Conservation (phyloP, 2,329 filamentous ascomycete genomes). For the Diaporthe ampelina region DNA sequence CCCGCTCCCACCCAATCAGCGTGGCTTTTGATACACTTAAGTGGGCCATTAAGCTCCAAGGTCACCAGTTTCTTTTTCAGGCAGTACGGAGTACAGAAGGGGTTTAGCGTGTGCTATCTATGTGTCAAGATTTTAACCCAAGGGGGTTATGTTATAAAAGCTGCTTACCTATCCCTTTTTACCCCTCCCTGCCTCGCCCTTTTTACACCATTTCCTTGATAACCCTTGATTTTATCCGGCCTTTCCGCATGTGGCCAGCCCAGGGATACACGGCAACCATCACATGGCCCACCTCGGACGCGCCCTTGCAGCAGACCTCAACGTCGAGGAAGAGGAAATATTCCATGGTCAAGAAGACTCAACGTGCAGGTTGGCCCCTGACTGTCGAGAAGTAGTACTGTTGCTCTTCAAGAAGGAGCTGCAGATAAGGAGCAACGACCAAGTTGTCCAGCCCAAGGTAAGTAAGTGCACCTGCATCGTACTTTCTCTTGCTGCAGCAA, state of each 20-base stretch:
- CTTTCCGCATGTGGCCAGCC: background rate
- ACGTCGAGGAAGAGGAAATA: background rate
- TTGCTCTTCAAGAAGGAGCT: background rate
- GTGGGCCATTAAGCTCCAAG: background rate
- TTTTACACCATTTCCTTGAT: background rate
- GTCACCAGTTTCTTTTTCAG: background rate
- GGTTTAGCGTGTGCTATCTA: background rate
- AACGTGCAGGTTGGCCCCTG: background rate
- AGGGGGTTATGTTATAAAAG: background rate
- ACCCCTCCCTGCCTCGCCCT: background rate
- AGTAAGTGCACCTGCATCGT: background rate
- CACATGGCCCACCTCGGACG: background rate
- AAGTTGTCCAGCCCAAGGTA: background rate
- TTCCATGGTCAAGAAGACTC: background rate
- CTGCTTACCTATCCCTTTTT: conserved; percentile 6
- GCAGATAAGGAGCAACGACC: background rate
- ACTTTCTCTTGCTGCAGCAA: background rate
- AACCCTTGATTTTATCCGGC: background rate
- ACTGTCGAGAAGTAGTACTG: background rate
- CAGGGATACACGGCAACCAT: background rate
- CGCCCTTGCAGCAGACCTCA: background rate
- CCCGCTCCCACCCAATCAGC: background rate
- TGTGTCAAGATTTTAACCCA: background rate
- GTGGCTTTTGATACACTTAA: background rate
- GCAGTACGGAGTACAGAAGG: background rate